Conservation (phyloP, 306 rosid species). For the Cicer arietinum region DNA sequence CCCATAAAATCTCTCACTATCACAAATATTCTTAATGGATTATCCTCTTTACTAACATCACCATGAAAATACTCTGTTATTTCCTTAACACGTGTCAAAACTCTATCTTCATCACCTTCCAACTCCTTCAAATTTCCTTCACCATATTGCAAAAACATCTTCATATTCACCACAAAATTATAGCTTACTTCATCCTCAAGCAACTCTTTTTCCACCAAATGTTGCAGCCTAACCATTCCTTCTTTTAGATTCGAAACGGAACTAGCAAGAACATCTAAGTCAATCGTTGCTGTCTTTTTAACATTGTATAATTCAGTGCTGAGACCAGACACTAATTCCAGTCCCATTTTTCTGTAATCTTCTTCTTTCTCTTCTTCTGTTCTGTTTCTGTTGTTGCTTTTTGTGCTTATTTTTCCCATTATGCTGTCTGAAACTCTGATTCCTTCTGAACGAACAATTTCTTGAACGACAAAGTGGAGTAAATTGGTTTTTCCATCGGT, state of each 20-base stretch:
- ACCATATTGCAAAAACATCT: slow-evolving; percentile 57
- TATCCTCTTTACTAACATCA: slow-evolving; percentile 85
- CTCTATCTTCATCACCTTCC: slow-evolving; percentile 71
- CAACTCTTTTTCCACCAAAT: slow-evolving; percentile 54
- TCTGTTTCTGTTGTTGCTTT: slow-evolving; percentile 59
- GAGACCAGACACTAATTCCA: slow-evolving; percentile 83
- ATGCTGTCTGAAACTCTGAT: slow-evolving; percentile 87
- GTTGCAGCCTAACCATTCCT: slow-evolving; percentile 56
- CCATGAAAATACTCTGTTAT: slow-evolving; percentile 95
- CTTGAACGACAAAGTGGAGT: slow-evolving; percentile 96
- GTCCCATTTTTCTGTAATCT: slow-evolving; percentile 84
- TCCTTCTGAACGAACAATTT: slow-evolving; percentile 81
- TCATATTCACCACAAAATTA: slow-evolving; percentile 58
- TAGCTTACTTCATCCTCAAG: slow-evolving; percentile 49
- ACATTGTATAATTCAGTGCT: slow-evolving; percentile 89
- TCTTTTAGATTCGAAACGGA: slow-evolving; percentile 71
- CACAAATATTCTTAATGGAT: slow-evolving; percentile 83
- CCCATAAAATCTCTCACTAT: slow-evolving; percentile 93
- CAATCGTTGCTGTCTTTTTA: slow-evolving; percentile 84
- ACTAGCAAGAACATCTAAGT: slow-evolving; percentile 79
- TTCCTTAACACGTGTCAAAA: slow-evolving; percentile 70
- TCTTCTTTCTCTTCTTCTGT: slow-evolving; percentile 80
- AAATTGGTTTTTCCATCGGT: slow-evolving; percentile 88
- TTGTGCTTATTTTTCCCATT: slow-evolving; percentile 85
- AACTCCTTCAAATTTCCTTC: slow-evolving; percentile 63